Conservation (phyloP, 345 rosid genomes). For the Rhodomyrtus tomentosa region DNA sequence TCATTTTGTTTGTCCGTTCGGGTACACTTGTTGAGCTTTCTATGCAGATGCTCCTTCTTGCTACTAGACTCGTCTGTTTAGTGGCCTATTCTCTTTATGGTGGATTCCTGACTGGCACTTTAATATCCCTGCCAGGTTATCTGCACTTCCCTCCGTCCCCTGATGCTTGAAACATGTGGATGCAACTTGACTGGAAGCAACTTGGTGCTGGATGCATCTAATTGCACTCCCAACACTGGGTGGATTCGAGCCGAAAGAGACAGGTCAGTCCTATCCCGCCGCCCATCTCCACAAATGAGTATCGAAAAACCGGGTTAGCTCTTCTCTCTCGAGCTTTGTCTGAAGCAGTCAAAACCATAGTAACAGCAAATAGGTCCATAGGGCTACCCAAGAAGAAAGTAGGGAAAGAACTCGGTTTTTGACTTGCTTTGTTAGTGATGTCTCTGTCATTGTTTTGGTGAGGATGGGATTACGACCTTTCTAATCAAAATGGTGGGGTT, state of each 20-base stretch:
- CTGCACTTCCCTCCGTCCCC: not conserved
- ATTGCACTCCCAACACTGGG: slow-evolving; percentile 7
- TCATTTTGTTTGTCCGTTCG: not conserved
- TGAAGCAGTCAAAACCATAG: not conserved
- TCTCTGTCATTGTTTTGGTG: not conserved
- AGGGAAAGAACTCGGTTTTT: not conserved
- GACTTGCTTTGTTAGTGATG: not conserved
- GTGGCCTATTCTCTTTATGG: not conserved
- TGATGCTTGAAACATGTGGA: slow-evolving; percentile 12
- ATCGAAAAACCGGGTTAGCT: not conserved
- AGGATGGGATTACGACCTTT: not conserved
- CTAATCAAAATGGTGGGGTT: not conserved
- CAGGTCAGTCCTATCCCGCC: not conserved
- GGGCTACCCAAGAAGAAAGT: not conserved
- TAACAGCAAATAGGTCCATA: not conserved
- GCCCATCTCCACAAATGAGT: not conserved
- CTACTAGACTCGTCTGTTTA: not conserved
- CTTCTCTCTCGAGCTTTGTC: not conserved
- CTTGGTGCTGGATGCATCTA: not conserved
- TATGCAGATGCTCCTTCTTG: slow-evolving; percentile 1
- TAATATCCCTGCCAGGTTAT: slow-evolving; percentile 19
- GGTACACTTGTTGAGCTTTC: not conserved
- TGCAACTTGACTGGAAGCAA: not conserved
- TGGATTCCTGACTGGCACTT: slow-evolving; percentile 1
- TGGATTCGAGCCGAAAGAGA: slow-evolving; percentile 6